Evolutionary conservation across 129 eudicot species (phyloP), one percentile per base, ranked within the genome.

Genomic region (Artemisia annua): DNA sequence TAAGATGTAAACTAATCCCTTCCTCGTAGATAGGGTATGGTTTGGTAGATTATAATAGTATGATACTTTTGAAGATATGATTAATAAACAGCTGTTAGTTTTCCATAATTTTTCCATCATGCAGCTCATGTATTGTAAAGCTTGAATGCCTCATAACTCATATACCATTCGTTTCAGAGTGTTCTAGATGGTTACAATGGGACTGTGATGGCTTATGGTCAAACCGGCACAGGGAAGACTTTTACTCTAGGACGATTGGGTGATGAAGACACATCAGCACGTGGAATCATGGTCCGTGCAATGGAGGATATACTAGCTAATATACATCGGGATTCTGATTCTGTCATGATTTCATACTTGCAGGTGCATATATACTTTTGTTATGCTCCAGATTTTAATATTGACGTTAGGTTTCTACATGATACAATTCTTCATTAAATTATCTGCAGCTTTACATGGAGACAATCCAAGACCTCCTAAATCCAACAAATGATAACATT

Each of bases 151-250:
- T 50, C 20, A 62, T 75, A 57, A 52, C 58, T 64, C 28, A 69
- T 73, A 74, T 10, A 20, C 67, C 55, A 49, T 72, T 51, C n/a
- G 18, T 69, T 88, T 57, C 59, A 95, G 99, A 95, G 99, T 74
- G 99, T 95, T 72, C 70, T 95, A 67, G 97, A 91, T 66, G 99
- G 99, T 72, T 95, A 95, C 80, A 95, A 95, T 83, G 99, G 99
- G 85, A 95, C 99, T 39, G 96, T 95, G 75, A 87, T 95, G 97
- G 99, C 97, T 22, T 95, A 95, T 83, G 99, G 99, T 75, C 99
- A 95, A 79, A 95, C 99, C 7, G 99, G 99, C 55, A 95, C 99
- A 1, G 99, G 99, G 50, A 95, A 95, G 80, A 95, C 99, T 32
- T 88, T 84, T 78, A 95, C 99, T 35, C 87, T 95, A 73, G 99